phyloP scores from a whole-genome alignment of 1,284 basidiomycete genomes.

The Irpex sp. region DNA sequence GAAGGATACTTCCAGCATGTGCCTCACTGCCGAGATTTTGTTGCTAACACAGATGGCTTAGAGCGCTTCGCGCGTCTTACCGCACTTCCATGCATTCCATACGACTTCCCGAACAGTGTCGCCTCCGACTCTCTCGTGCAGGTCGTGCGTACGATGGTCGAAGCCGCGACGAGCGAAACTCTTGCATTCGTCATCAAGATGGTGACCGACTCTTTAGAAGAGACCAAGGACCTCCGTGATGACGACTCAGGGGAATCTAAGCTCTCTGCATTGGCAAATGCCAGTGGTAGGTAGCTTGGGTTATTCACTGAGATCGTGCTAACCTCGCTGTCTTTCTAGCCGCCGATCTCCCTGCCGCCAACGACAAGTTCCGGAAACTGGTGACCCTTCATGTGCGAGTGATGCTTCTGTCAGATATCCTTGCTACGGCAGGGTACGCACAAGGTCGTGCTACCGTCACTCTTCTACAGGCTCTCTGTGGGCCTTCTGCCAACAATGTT shows the following conservation, averaged over 20 bases:
- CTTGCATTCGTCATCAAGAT: constrained; percentile 71
- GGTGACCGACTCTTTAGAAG: constrained; percentile 68
- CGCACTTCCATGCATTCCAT: constrained; percentile 83
- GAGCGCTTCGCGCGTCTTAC: constrained; percentile 76
- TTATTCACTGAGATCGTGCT: constrained; percentile 4
- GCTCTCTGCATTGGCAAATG: constrained; percentile 57
- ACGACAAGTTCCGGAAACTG: constrained; percentile 72
- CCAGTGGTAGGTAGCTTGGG: constrained; percentile 35
- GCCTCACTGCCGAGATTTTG: constrained; percentile 89
- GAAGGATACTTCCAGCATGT: constrained; percentile 93
- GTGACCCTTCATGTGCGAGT: constrained; percentile 77
- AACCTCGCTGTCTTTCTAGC: constrained; percentile 33
- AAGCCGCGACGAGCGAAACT: constrained; percentile 79
- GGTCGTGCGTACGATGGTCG: constrained; percentile 86
- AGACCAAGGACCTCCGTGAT: constrained; percentile 75
- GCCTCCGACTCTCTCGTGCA: constrained; percentile 85
- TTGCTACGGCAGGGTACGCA: constrained; percentile 82
- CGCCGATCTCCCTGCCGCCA: constrained; percentile 38
- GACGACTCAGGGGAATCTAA: constrained; percentile 49
- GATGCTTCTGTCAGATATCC: constrained; percentile 86
- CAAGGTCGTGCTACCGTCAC: constrained; percentile 77
- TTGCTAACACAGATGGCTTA: constrained; percentile 73
- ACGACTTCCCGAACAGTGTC: constrained; percentile 82
- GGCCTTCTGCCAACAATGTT: constrained; percentile 58
- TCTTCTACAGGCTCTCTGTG: constrained; percentile 76